Conservation (phyloP, 352 stramenopile species). For the Saprolegnia parasitica region DNA sequence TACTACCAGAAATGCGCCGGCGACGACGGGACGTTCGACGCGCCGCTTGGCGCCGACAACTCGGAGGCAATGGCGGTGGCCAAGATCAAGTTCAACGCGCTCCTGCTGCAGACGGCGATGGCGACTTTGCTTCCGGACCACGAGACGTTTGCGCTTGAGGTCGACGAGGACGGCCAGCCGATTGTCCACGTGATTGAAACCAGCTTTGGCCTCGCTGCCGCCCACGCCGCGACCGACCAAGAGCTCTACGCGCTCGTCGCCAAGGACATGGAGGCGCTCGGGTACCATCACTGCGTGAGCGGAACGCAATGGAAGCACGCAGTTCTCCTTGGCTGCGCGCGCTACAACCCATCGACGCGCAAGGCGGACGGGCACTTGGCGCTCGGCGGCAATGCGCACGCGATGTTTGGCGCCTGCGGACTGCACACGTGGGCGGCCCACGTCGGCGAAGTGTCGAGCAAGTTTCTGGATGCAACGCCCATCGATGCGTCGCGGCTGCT, state of each 20-base stretch:
- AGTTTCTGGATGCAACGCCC: conserved; percentile 27
- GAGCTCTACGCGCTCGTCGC: conserved; percentile 51
- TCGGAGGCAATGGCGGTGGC: neutral
- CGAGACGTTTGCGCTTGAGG: conserved; percentile 19
- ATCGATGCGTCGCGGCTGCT: conserved; percentile 45
- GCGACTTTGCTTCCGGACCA: neutral
- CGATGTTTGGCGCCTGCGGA: conserved; percentile 62
- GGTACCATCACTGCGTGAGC: conserved; percentile 35
- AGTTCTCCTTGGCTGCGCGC: conserved; percentile 65
- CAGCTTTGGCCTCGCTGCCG: conserved; percentile 51
- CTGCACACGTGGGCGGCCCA: conserved; percentile 33
- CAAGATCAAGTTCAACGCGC: conserved; percentile 24
- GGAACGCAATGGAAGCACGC: conserved; percentile 50
- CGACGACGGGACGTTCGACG: conserved; percentile 7
- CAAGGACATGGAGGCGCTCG: conserved; percentile 44
- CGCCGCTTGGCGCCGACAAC: conserved; percentile 13
- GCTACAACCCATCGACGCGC: conserved; percentile 47
- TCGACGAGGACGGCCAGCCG: conserved; percentile 20
- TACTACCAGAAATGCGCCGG: conserved; percentile 20
- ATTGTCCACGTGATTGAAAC: conserved; percentile 25
- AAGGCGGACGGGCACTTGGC: conserved; percentile 55
- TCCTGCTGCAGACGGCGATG: conserved; percentile 24
- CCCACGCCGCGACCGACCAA: conserved; percentile 49
- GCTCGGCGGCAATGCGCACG: conserved; percentile 49
- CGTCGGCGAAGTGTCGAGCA: conserved; percentile 12